phyloP scores from a whole-genome alignment of 2,329 filamentous ascomycete species.

The Beauveria sp. region DNA sequence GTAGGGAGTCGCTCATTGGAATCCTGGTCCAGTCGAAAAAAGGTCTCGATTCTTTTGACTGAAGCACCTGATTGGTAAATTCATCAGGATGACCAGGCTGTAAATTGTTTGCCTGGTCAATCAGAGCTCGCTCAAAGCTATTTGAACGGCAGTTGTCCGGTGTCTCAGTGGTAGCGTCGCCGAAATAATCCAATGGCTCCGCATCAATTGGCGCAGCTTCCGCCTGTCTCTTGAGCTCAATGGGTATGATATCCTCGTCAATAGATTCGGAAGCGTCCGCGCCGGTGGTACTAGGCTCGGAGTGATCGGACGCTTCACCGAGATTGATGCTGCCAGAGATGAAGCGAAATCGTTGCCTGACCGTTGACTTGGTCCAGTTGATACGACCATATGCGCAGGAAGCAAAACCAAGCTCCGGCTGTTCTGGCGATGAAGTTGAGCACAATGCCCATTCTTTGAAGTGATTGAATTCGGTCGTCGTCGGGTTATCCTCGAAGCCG shows the following conservation, averaged over 20 bases:
- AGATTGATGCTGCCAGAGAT: slow-evolving; percentile 47
- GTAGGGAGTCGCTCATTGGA: slow-evolving; percentile 53
- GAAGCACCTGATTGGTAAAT: slow-evolving; percentile 34
- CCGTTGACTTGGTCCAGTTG: slow-evolving; percentile 62
- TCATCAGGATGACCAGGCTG: slow-evolving; percentile 30
- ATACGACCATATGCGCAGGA: slow-evolving; percentile 56
- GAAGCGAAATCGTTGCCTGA: slow-evolving; percentile 61
- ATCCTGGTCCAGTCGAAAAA: slow-evolving; percentile 80
- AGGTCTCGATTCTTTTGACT: slow-evolving; percentile 29
- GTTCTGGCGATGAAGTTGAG: slow-evolving; percentile 43
- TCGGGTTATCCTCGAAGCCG: slow-evolving; percentile 34
- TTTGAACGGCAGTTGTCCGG: slow-evolving; percentile 14
- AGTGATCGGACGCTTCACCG: slow-evolving; percentile 23
- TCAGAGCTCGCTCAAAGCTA: not conserved
- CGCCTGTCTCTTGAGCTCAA: not conserved
- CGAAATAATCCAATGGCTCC: slow-evolving; percentile 36
- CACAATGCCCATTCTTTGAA: slow-evolving; percentile 66
- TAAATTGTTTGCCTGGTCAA: not conserved
- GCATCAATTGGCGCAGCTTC: slow-evolving; percentile 19
- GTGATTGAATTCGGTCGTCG: slow-evolving; percentile 42
- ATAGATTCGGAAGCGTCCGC: slow-evolving; percentile 15
- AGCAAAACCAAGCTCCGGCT: slow-evolving; percentile 42
- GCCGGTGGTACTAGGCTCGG: slow-evolving; percentile 24
- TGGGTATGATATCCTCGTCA: not conserved
- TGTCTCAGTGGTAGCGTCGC: slow-evolving; percentile 20